These are phyloP conservation scores for Yamadazyma oceani DNA, from an alignment of 1,139 yeast species.

Conservation along the genomic window DNA sequence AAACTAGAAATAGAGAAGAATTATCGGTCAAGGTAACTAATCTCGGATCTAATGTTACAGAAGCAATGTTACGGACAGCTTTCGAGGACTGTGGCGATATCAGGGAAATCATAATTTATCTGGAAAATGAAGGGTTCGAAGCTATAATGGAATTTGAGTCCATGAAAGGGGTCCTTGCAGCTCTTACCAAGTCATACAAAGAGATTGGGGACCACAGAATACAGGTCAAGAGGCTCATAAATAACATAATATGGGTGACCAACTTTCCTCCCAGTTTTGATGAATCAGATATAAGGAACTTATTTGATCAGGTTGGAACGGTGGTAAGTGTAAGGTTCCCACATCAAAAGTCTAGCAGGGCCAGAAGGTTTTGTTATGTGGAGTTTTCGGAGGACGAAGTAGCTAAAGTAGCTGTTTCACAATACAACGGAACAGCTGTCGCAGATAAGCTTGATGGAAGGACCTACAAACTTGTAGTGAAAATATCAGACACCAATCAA, in stretches of 20 bases:
- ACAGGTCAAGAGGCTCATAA: constrained; percentile 42
- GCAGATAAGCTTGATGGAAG: constrained; percentile 22
- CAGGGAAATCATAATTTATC: constrained; percentile 32
- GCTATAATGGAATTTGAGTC: constrained; percentile 58
- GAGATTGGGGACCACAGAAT: constrained; percentile 41
- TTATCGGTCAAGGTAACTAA: constrained; percentile 48
- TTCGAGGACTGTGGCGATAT: constrained; percentile 64
- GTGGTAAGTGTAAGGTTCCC: constrained; percentile 67
- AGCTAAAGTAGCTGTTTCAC: constrained; percentile 49
- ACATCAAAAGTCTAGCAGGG: constrained; percentile 52
- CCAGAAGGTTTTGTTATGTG: constrained; percentile 74
- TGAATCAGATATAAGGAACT: constrained; percentile 34
- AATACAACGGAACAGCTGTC: constrained; percentile 38
- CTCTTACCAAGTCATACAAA: constrained; percentile 61
- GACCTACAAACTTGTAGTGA: constrained; percentile 19
- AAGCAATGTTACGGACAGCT: constrained; percentile 35
- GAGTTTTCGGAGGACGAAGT: constrained; percentile 49
- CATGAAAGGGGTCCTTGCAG: constrained; percentile 53
- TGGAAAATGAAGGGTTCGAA: constrained; percentile 17
- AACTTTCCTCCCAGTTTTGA: constrained; percentile 66
- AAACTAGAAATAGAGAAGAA: constrained; percentile 56
- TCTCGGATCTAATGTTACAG: constrained; percentile 30
- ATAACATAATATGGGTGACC: constrained; percentile 63
- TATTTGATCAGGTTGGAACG: constrained; percentile 49
- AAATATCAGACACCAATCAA: constrained; percentile 15